Percentiles rank a stretch among this genome's conserved stretches.
phyloP scores from a whole-genome alignment of 805 yeast species.

The Debaryomyces prosopidis region DNA sequence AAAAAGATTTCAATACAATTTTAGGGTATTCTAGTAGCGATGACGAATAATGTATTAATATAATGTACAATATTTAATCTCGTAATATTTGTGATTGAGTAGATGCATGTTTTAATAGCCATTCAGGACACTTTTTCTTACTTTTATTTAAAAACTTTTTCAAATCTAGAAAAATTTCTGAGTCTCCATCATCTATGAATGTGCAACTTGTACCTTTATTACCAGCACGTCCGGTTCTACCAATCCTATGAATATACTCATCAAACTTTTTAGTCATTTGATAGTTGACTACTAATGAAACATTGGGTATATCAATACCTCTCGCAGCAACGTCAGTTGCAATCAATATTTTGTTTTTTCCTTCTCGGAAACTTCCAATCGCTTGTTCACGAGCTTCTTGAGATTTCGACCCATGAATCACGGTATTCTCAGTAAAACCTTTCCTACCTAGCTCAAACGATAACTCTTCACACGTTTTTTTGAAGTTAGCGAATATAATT shows the following conservation, averaged over 20 bases:
- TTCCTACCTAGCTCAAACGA: constrained; percentile 46
- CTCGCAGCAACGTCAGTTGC: constrained; percentile 97
- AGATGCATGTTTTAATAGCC: constrained; percentile 16
- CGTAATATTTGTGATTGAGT: constrained; percentile 12
- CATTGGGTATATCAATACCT: constrained; percentile 90
- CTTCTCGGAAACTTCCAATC: constrained; percentile 55
- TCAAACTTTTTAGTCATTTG: constrained; percentile 81
- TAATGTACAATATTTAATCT: constrained; percentile 11
- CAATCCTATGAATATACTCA: constrained; percentile 88
- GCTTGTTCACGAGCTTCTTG: constrained; percentile 88
- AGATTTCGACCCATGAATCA: constrained; percentile 83
- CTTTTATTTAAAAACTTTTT: constrained; percentile 46
- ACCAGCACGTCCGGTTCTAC: constrained; percentile 97
- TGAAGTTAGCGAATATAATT: constrained; percentile 80
- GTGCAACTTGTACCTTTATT: constrained; percentile 74
- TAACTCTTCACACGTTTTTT: constrained; percentile 68
- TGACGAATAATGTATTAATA: constrained; percentile 21
- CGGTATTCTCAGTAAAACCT: constrained; percentile 47
- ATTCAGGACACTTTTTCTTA: constrained; percentile 18
- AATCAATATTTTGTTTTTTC: constrained; percentile 61
- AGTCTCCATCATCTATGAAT: constrained; percentile 61
- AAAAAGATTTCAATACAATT: constrained; percentile 9
- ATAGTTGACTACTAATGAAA: constrained; percentile 80
- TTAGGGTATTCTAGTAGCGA: constrained; percentile 32
- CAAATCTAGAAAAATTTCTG: constrained; percentile 50